phyloP scores from a whole-genome alignment of 495 filamentous ascomycete genomes.

The Xylaria nigripes region DNA sequence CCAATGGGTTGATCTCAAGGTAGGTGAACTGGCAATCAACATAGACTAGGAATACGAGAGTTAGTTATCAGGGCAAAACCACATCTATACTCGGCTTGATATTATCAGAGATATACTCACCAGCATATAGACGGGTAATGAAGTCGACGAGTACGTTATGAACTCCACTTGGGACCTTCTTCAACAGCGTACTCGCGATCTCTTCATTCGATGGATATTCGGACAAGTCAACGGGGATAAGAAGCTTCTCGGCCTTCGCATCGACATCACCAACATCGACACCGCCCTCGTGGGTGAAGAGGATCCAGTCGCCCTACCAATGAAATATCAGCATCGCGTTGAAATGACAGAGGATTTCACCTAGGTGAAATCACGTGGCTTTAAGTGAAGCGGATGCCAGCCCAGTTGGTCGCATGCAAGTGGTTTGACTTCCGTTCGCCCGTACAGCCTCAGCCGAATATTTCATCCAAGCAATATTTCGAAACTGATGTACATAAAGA shows the following conservation, averaged over 20 bases:
- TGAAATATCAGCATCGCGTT: slow-evolving; percentile 24
- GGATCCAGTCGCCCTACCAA: slow-evolving; percentile 92
- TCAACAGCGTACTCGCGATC: slow-evolving; percentile 74
- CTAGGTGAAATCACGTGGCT: slow-evolving; percentile 10
- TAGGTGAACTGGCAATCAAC: slow-evolving; percentile 99
- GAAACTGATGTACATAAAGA: slow-evolving; percentile 1
- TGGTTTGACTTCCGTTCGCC: slow-evolving; percentile 52
- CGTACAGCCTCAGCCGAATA: slow-evolving; percentile 28
- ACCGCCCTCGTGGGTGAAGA: slow-evolving; percentile 98
- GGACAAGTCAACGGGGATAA: slow-evolving; percentile 90
- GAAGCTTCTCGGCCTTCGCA: slow-evolving; percentile 94
- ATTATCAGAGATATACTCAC: neutral
- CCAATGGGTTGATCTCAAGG: slow-evolving; percentile 98
- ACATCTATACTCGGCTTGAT: neutral
- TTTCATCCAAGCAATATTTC: slow-evolving; percentile 1
- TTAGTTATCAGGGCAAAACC: neutral
- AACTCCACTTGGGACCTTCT: slow-evolving; percentile 87
- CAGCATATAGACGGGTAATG: slow-evolving; percentile 55
- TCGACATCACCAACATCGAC: slow-evolving; percentile 99
- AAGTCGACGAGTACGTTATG: slow-evolving; percentile 99
- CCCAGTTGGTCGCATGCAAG: slow-evolving; percentile 26
- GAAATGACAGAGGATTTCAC: slow-evolving; percentile 9
- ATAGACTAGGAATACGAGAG: slow-evolving; percentile 52
- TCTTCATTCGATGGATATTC: slow-evolving; percentile 95
- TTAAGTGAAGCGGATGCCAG: slow-evolving; percentile 22